Base-by-base conservation (phyloP, 345 rosid genomes). In the Xanthoceras sorbifolium region DNA sequence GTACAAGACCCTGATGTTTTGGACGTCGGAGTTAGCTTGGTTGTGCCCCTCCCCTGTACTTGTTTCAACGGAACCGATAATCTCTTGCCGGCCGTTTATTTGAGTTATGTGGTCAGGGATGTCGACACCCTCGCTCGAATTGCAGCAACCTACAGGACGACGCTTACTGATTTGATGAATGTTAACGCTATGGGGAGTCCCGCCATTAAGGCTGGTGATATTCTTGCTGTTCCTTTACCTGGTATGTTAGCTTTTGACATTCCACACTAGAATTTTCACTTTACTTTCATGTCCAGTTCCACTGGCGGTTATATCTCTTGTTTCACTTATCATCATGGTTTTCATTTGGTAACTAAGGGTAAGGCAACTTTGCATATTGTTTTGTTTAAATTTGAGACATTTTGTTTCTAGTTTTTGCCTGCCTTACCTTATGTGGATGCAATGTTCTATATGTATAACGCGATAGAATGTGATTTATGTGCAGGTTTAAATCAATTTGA, bases 131-230 rank as follows among this genome's bases (percentile, higher is more conserved):
- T 95, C 77, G 81, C 86, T 6, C 93, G 88, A 46, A 88, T 95
- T 44, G 99, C 98, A 0, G 84, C 89, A 11, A 85, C 89, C 61
- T 93, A 90, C 69, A 78, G 87, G 3, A 95, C 99, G 10, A 90
- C 92, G 1, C 81, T 95, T 61, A 86, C 96, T 11, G 99, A 95
- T 83, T 91, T 95, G 87, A 95, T 90, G 85, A 89, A 93, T 80
- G 99, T 92, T 57, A 95, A 95, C 80, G 97, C 97, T 32, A 91
- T 93, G 97, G 99, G 99, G 77, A 89, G 89, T 78, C 71, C 90
- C 29, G 86, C 90, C 11, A 85, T 93, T 52, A 85, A 78, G 64
- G 87, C 85, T 8, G 96, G 94, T 9, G 99, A 95, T 64, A 95
- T 95, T 57, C 89, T 95, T 62, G 88, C 97, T 34, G 97, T 93